Evolutionary conservation across 1,139 yeast genomes (phyloP), one percentile per base, ranked within the genome.

Genomic region (Taphrina populina): DNA sequence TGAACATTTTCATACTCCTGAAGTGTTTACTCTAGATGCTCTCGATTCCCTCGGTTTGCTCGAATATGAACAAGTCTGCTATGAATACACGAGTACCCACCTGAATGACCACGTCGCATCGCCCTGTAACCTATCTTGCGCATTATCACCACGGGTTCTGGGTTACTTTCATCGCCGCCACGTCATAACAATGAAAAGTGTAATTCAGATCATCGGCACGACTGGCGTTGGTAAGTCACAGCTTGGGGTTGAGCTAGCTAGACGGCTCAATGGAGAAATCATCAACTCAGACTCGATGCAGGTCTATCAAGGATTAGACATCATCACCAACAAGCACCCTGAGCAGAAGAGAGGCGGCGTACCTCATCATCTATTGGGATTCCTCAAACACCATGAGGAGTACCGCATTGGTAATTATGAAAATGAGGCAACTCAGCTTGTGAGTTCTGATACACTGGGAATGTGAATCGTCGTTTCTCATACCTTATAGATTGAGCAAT

Each of bases 201-300:
- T 87, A 8, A 76, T 86, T 27, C 81, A 87, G 26, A 80, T 87
- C n/a, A 86, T 87, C 5, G 98, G 98, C 0, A 90, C 96, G 34
- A 92, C 98, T 0, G 98, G 98, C 0, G 97, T 88, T n/a, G 98
- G 98, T 0, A 92, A 44, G 40, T 41, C 45, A 11, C 53, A 79
- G 78, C 77, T 84, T 60, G 78, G 85, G 56, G 82, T 88, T 4
- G 95, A 88, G 60, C 69, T 92, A 13, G 96, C 97, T 6, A 76
- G 78, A 61, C 76, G 78, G 20, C 76, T 85, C 57, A 78, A 83
- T 67, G 98, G 98, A 19, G 97, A 94, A 68, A 77, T 92, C 63
- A 85, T 92, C 64, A 92, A 92, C 70, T 95, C 95, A 0, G 99
- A 92, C 68, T 88, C 97, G 2, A 90, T 92, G 96, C 98, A 94